Base-by-base conservation (phyloP, 116 monocot genomes). In the Dioscorea cayenensis region DNA sequence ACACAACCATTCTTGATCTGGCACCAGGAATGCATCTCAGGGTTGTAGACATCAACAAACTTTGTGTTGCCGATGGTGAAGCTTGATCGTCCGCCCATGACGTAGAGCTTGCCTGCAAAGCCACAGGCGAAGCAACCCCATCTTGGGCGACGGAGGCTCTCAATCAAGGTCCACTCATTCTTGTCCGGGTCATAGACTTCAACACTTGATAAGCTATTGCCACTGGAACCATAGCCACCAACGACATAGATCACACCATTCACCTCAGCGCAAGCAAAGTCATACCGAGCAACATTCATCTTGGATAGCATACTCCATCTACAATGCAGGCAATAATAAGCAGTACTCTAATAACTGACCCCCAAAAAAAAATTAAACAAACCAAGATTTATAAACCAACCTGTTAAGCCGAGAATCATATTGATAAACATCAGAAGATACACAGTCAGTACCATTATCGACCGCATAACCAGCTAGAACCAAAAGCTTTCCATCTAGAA, bases 71-170 rank as follows among this genome's bases (percentile, higher is more conserved):
- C 92, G 27, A 95, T 95, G 2, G 87, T 92, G 78, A 90, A 92
- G 76, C 83, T 82, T 7, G 92, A 95, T 0, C 92, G 92, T 1
- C 92, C 95, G 0, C 89, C 90, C 95, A 95, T 89, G 3, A 95
- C 77, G 6, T 85, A 90, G 25, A 95, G 79, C 71, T 87, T 89
- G 29, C 80, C 86, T 0, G 72, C 67, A 5, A 92, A 74, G 68
- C 82, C 51, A 65, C 76, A 92, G 7, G 84, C 89, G 20, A 95
- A 95, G 64, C 92, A 89, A 5, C 89, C 89, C 82, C 90, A 90
- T 20, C 95, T 77, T 19, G 95, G 89, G 10, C 85, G 76, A 14
- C 80, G 89, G 28, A 92, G 92, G 77, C 76, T 81, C 36, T 86
- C 75, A 60, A 89, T 83, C 8, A 85, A 63, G 5, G 72, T 77